Percentiles rank a stretch among this genome's conserved stretches.
phyloP scores from a whole-genome alignment of 2,329 filamentous ascomycete species.

The Diplodia mutila region DNA sequence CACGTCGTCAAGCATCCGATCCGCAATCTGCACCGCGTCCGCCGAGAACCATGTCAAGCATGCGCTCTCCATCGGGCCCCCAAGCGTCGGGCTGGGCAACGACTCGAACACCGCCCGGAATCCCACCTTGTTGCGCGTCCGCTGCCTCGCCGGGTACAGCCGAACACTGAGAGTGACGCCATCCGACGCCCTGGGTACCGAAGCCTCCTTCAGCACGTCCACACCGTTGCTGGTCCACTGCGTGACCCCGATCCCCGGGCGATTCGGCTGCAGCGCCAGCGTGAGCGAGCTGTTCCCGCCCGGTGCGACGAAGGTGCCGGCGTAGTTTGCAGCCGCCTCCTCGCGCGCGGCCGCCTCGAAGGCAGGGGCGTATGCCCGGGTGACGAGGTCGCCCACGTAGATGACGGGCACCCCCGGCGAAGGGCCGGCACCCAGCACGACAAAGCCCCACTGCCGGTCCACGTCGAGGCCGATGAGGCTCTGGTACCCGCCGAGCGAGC shows the following conservation, averaged over 20 bases:
- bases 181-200: neutral
- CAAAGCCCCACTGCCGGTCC: constrained; percentile 25
- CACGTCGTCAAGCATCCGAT: constrained; percentile 11
- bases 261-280: neutral
- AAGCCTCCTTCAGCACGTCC: constrained; percentile 27
- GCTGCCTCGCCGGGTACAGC: neutral
- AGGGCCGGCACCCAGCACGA: constrained; percentile 13
- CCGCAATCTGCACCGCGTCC: neutral
- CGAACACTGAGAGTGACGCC: neutral
- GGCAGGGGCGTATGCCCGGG: constrained; percentile 22
- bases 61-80: neutral
- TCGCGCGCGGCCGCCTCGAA: neutral
- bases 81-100: neutral
- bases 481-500: neutral
- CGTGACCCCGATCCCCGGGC: neutral
- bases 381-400: neutral
- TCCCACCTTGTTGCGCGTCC: neutral
- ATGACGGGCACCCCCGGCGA: neutral
- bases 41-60: neutral
- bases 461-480: neutral
- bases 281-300: neutral
- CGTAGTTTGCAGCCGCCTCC: neutral
- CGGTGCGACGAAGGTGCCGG: neutral
- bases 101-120: neutral
- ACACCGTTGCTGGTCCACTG: constrained; percentile 30